Base-by-base conservation (phyloP, 2,329 filamentous ascomycete genomes). In the Xylaria digitata region DNA sequence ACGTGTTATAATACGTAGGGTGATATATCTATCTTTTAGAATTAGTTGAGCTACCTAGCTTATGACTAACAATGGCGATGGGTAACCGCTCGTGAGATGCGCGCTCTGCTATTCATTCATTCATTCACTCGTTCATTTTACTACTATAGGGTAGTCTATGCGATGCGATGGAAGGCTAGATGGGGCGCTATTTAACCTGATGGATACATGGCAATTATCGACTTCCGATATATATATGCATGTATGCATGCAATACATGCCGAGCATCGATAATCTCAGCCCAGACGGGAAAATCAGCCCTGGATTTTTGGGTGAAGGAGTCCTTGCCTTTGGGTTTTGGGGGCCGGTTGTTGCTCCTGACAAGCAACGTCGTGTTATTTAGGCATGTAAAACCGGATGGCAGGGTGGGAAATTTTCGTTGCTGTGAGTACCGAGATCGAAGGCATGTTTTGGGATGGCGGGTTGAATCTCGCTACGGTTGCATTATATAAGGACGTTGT, bases 81-180 rank as follows among this genome's bases (percentile, higher is more conserved):
- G n/a, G n/a, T n/a, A n/a, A n/a, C n/a, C n/a, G n/a, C 9, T 48
- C 6, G 21, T 55, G 6, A 34, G 34, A 21, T 19, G 42, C 42
- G 52, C 19, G 37, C 52, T 11, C 17, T 21, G 34, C 19, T 17
- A 19, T 15, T 54, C 23, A 42, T 55, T 55, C 37, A 21, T 42
- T 55, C 9, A 19, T 15, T 54, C 23, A 42, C 42, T 55, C 37
- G 13, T 42, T 55, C 9, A 30, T 30, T 17, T 26, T 26, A 5
- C 26, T 26, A 26, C 26, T 2, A 26, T 26, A 26, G 26, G 26
- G 26, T 26, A 26, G 26, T 26, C 19, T 21, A 40, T 23, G 7
- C 46, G 15, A 49, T 49, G 49, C n/a, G n/a, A n/a, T n/a, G n/a
- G n/a, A n/a, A n/a, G n/a, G 49, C 30, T 52, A 15, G 26, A 17